phyloP scores from a whole-genome alignment of 768 basidiomycete genomes.

The Porphyrellus cyaneotinctus region DNA sequence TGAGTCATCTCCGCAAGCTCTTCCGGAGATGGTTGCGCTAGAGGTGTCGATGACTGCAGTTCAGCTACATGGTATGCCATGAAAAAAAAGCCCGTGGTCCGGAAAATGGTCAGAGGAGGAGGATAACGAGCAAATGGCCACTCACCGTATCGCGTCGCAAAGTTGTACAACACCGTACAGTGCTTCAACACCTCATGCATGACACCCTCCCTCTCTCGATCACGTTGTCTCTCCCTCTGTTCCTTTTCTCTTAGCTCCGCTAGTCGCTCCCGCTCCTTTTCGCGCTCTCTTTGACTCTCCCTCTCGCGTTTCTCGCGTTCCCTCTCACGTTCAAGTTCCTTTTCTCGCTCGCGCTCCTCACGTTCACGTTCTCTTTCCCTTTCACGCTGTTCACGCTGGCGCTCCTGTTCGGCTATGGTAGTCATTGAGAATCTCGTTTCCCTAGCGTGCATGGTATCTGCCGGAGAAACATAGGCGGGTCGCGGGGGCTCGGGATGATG shows the following conservation, averaged over 20 bases:
- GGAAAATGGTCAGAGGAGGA: neutral
- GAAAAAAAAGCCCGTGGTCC: conserved; percentile 1
- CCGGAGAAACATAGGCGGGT: conserved; percentile 27
- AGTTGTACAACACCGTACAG: conserved; percentile 56
- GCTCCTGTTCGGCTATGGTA: conserved; percentile 16
- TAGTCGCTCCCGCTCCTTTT: conserved; percentile 22
- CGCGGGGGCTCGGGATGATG: conserved; percentile 23
- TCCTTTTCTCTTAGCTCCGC: conserved; percentile 22
- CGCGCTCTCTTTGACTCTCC: conserved; percentile 21
- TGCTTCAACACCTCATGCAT: conserved; percentile 37
- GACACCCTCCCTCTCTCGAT: conserved; percentile 20
- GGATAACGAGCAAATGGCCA: neutral
- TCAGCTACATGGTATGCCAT: conserved; percentile 23
- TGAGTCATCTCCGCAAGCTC: conserved; percentile 71
- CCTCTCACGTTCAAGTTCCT: conserved; percentile 17
- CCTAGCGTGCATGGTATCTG: conserved; percentile 28
- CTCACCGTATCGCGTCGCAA: conserved; percentile 67
- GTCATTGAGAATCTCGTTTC: conserved; percentile 15
- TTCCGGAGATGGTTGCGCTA: conserved; percentile 46
- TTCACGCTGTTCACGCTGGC: conserved; percentile 21
- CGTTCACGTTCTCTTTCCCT: conserved; percentile 20
- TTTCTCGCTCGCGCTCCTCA: conserved; percentile 21
- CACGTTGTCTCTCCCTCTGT: conserved; percentile 23
- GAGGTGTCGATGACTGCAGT: conserved; percentile 42
- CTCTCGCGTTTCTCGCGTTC: conserved; percentile 19